Evolutionary conservation across 2,329 filamentous ascomycete genomes (phyloP).

Genomic region (Immersiporthe knoxdaviesiana): DNA sequence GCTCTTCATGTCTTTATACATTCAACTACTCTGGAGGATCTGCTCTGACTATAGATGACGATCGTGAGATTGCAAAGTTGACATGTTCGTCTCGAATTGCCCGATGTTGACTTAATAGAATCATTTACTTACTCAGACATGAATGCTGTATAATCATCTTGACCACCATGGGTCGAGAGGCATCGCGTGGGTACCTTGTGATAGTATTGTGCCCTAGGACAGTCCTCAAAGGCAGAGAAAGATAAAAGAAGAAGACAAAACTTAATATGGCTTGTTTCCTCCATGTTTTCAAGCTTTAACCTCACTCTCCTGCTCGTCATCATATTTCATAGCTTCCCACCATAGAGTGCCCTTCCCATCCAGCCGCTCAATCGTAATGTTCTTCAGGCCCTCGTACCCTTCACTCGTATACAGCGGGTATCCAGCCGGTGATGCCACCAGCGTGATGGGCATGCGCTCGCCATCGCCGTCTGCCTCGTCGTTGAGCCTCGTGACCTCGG

Average conservation of each 20-base stretch:
- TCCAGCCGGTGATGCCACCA: slow-evolving; percentile 26
- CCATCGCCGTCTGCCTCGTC: neutral
- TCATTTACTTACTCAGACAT: no score
- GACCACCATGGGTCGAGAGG: no score
- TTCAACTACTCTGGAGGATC: no score
- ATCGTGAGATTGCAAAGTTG: no score
- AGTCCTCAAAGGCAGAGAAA: neutral
- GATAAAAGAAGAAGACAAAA: no score
- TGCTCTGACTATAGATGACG: no score
- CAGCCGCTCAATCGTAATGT: slow-evolving; percentile 20
- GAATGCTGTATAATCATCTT: no score
- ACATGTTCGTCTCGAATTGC: no score
- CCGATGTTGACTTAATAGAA: no score
- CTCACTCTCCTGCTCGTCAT: neutral
- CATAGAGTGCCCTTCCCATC: slow-evolving; percentile 19
- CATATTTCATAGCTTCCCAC: slow-evolving; percentile 21
- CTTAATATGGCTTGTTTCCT: neutral
- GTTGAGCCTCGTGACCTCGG: slow-evolving; percentile 13
- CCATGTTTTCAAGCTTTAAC: neutral
- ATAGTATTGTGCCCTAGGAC: no score
- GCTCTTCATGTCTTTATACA: no score
- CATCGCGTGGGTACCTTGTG: no score
- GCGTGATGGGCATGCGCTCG: slow-evolving; percentile 15
- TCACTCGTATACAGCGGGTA: slow-evolving; percentile 23
- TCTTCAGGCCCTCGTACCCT: slow-evolving; percentile 19